Conservation (phyloP, 768 basidiomycete genomes). For the Tricholoma sp. region DNA sequence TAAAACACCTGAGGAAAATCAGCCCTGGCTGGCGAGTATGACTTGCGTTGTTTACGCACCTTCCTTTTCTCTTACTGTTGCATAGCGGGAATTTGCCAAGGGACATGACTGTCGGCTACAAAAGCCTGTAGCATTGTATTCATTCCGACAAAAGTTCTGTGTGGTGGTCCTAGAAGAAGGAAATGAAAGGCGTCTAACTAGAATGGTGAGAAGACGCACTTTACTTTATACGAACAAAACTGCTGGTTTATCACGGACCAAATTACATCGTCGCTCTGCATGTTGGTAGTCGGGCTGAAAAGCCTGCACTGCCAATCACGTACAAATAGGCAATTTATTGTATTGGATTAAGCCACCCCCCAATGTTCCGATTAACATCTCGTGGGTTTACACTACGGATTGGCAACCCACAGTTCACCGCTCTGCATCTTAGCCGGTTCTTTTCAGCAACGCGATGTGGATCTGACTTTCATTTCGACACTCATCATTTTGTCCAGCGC, state of each 20-base stretch:
- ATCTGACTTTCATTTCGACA: slow-evolving; percentile 83
- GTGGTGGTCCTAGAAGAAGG: slow-evolving; percentile 66
- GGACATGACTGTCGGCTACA: slow-evolving; percentile 96
- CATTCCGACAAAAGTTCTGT: slow-evolving; percentile 98
- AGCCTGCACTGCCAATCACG: not conserved
- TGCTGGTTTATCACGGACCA: slow-evolving; percentile 94
- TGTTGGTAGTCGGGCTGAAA: slow-evolving; percentile 19
- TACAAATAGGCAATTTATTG: not conserved
- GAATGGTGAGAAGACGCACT: slow-evolving; percentile 49
- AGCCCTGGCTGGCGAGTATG: not conserved
- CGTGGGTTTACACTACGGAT: slow-evolving; percentile 2
- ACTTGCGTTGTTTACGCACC: slow-evolving; percentile 41
- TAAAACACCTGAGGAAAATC: slow-evolving; percentile 51
- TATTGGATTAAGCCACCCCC: not conserved
- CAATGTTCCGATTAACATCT: slow-evolving; percentile 7
- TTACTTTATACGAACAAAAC: slow-evolving; percentile 99
- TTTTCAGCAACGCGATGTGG: slow-evolving; percentile 25
- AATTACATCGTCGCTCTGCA: slow-evolving; percentile 98
- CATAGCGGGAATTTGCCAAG: slow-evolving; percentile 95
- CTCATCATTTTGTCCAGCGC: slow-evolving; percentile 89
- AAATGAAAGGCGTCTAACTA: not conserved
- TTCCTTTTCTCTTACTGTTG: slow-evolving; percentile 95
- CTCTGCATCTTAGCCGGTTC: slow-evolving; percentile 12
- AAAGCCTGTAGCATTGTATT: slow-evolving; percentile 96
- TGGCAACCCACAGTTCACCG: not conserved